Evolutionary conservation across 257 asterid species (phyloP).

Genomic region (Solanum peruvianum): DNA sequence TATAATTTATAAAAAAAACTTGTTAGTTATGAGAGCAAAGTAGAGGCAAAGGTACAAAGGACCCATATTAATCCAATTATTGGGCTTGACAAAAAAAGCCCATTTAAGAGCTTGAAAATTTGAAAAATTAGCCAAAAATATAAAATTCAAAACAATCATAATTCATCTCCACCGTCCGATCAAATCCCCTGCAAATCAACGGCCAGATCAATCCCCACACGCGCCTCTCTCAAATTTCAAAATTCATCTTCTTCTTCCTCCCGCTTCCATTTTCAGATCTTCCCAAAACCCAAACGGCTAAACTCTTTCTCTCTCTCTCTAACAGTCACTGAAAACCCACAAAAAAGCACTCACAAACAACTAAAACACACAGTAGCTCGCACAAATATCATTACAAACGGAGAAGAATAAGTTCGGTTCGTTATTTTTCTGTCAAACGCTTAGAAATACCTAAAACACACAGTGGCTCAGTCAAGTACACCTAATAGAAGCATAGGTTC

Average conservation of each 20-base stretch:
- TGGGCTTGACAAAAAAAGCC: background rate
- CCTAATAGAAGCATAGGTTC: background rate
- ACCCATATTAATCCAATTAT: background rate
- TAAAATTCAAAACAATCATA: background rate
- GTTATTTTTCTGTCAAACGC: background rate
- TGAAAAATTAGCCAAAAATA: background rate
- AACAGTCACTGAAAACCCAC: background rate
- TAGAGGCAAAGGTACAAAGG: too few species aligned
- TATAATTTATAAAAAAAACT: too few species aligned
- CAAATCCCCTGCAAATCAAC: background rate
- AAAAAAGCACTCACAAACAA: background rate
- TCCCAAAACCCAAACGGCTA: background rate
- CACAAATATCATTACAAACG: background rate
- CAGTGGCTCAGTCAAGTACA: background rate
- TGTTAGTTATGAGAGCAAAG: too few species aligned
- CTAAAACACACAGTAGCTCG: background rate
- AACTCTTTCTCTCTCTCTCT: background rate
- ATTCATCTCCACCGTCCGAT: background rate
- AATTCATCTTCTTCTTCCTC: constrained; percentile 6
- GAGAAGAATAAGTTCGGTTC: background rate
- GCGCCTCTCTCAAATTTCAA: constrained; percentile 36
- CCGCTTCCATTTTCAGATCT: constrained; percentile 31
- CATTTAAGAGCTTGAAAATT: background rate
- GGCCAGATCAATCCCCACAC: constrained; percentile 7
- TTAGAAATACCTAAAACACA: background rate